phyloP scores from a whole-genome alignment of 2,329 filamentous ascomycete species.

The Hypomyces rosellus region DNA sequence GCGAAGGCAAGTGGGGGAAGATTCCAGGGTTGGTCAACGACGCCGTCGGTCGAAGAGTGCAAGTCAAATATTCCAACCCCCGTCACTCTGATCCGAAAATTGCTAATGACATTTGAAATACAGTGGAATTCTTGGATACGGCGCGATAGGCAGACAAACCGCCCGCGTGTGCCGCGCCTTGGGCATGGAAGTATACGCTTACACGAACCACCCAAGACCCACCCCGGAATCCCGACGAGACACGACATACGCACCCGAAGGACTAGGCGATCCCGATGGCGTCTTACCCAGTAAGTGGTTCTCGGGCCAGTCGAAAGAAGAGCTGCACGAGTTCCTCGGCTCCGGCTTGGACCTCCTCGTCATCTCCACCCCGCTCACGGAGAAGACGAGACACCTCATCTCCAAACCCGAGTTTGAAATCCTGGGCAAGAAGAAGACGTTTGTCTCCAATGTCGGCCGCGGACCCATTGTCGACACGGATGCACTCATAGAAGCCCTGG shows the following conservation, averaged over 20 bases:
- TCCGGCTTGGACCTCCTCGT: constrained; percentile 48
- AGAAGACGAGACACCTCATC: constrained; percentile 44
- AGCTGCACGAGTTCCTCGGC: constrained; percentile 44
- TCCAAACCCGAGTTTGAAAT: constrained; percentile 42
- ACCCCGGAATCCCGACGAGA: constrained; percentile 61
- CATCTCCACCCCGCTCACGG: constrained; percentile 45
- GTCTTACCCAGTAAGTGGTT: constrained; percentile 46
- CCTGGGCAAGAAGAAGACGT: constrained; percentile 43
- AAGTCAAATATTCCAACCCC: constrained; percentile 18
- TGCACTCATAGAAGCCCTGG: constrained; percentile 57
- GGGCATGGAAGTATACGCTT: constrained; percentile 68
- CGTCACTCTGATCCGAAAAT: background rate
- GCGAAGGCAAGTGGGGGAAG: constrained; percentile 37
- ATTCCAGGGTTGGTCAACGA: constrained; percentile 31
- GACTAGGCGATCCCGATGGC: constrained; percentile 52
- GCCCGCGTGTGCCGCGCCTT: constrained; percentile 55
- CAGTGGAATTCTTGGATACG: constrained; percentile 49
- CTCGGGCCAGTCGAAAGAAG: constrained; percentile 35
- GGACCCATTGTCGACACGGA: constrained; percentile 45
- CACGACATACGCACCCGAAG: constrained; percentile 59
- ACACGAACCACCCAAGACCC: constrained; percentile 62
- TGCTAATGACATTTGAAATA: background rate
- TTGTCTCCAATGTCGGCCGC: constrained; percentile 65
- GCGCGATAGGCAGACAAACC: constrained; percentile 47
- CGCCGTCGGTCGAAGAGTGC: constrained; percentile 44